A percentile compares a stretch with the other conserved stretches of the same genome.
Conservation (phyloP, 495 filamentous ascomycete genomes). For the Neurospora sp. region DNA sequence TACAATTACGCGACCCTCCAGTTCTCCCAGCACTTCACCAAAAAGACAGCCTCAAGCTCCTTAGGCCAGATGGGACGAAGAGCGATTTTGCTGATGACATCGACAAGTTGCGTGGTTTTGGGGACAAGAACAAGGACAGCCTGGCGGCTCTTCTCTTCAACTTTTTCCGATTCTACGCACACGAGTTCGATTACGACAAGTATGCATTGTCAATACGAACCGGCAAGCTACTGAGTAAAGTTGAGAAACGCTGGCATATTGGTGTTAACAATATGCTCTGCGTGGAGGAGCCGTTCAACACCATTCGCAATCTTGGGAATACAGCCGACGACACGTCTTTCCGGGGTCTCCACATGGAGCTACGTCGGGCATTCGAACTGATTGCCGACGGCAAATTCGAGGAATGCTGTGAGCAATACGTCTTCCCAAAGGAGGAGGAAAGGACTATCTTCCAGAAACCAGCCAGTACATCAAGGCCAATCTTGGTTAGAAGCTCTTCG, state of each 20-base stretch:
- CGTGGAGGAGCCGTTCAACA: conserved; percentile 96
- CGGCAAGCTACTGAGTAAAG: conserved; percentile 71
- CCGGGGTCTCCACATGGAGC: conserved; percentile 76
- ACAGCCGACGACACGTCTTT: conserved; percentile 93
- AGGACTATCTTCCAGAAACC: conserved; percentile 62
- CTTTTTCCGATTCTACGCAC: conserved; percentile 89
- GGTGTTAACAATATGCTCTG: conserved; percentile 73
- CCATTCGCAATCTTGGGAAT: conserved; percentile 85
- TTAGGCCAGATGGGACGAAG: conserved; percentile 49
- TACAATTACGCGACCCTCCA: conserved; percentile 81
- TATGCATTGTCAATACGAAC: conserved; percentile 78
- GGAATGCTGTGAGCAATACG: conserved; percentile 73
- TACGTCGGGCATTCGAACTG: conserved; percentile 77
- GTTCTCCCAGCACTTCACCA: conserved; percentile 83
- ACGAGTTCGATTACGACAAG: conserved; percentile 85
- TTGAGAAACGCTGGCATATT: conserved; percentile 76
- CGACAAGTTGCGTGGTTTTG: conserved; percentile 59
- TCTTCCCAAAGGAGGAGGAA: conserved; percentile 77
- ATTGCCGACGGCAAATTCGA: conserved; percentile 65
- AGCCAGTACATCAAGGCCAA: conserved; percentile 34
- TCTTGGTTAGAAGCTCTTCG: conserved; percentile 42
- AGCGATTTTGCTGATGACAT: conserved; percentile 82
- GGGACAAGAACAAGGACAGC: conserved; percentile 69
- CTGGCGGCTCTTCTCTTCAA: conserved; percentile 77
- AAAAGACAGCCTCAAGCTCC: conserved; percentile 50